These are phyloP conservation scores for Hsuehochloa calcarea DNA, from an alignment of 176 grass and related monocot genomes.

Conservation along the genomic window DNA sequence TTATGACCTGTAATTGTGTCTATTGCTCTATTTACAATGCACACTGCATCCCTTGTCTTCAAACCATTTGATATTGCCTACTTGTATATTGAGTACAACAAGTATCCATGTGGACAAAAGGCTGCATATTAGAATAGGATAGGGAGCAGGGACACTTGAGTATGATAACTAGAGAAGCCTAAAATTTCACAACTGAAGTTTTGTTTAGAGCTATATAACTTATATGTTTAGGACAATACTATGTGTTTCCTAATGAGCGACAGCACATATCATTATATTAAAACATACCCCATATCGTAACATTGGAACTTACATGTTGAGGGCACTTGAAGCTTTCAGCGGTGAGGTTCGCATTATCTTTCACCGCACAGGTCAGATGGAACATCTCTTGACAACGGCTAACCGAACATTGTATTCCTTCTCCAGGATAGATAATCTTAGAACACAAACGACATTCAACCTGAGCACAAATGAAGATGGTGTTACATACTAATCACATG, in stretches of 20 bases:
- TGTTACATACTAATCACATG: conserved; percentile 18
- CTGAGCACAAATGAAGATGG: conserved; percentile 52
- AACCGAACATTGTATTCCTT: conserved; percentile 68
- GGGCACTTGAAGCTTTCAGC: conserved; percentile 64
- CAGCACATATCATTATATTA: neutral
- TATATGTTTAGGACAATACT: conserved; percentile 25
- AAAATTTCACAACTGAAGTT: neutral
- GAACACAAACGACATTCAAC: conserved; percentile 69
- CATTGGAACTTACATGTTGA: conserved; percentile 66
- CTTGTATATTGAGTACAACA: conserved; percentile 11
- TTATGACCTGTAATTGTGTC: neutral
- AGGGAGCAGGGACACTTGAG: neutral
- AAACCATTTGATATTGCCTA: neutral
- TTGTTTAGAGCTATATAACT: conserved; percentile 5
- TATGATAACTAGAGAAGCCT: neutral
- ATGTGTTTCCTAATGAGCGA: neutral
- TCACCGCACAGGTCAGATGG: conserved; percentile 51
- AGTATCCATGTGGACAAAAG: conserved; percentile 6
- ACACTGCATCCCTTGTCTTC: neutral
- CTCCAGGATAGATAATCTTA: conserved; percentile 59
- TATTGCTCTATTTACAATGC: neutral
- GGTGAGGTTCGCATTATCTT: conserved; percentile 35
- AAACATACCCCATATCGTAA: conserved; percentile 21
- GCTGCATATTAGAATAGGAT: neutral
- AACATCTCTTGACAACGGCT: conserved; percentile 50